Base-by-base conservation (phyloP, 208 protist genomes). In the Borovskyia barvae region DNA sequence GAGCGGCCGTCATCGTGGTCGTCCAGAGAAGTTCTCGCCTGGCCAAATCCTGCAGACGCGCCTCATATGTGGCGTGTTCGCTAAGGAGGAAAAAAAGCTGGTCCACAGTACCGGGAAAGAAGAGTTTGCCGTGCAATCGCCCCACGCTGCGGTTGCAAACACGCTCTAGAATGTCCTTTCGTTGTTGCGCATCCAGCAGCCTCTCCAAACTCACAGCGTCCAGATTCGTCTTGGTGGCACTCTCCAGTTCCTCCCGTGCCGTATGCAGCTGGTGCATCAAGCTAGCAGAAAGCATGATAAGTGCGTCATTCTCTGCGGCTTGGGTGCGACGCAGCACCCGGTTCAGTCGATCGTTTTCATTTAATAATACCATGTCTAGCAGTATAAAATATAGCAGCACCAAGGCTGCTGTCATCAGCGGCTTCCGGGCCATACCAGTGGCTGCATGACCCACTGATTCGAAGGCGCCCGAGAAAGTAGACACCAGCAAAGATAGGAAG, bases 1-100 rank as follows among this genome's bases (percentile, higher is more conserved):
- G 51, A 12, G 35, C 6, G 1, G 52, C 9, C 54, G 57, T 42
- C n/a, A 67, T 39, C n/a, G 61, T 66, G 17, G 30, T 25, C 47
- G 42, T 4, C 82, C 83, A 91, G n/a, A 66, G n/a, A 28, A 84
- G 35, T 56, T 94, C 83, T 19, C 82, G 65, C 37, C n/a, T 42
- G 0, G 71, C 70, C 7, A 91, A 25, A 17, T 59, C 41, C 9
- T 73, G 72, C 46, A 94, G 45, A 24, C 73, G 75, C 2, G 30
- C 42, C 22, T 90, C 71, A 58, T 81, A 92, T 20, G 48, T 65
- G 3, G 85, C 72, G 60, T 94, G 87, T 47, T 85, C 52, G 17
- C 87, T 75, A 7, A 94, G 22, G n/a, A 94, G 66, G 56, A 94
- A 94, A n/a, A 70, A 28, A 19, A 94, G 71, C 36, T 94, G 84